Evolutionary conservation across 2,329 filamentous ascomycete genomes (phyloP).

Genomic region (Neonectria hederae): DNA sequence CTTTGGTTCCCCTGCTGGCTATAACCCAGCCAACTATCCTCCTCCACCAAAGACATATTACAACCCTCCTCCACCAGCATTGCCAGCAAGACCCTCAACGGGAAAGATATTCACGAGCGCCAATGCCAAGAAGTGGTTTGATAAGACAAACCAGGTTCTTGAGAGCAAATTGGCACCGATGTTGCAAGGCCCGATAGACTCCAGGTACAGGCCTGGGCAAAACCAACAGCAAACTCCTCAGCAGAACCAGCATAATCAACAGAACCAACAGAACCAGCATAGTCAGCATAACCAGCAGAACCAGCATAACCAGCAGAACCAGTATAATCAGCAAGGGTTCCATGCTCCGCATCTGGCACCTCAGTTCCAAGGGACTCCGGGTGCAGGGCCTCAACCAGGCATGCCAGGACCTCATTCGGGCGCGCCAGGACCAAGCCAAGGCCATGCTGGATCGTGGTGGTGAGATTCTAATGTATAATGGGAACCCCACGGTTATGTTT

Average conservation of each 20-base stretch:
- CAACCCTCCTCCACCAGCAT: slow-evolving; percentile 36
- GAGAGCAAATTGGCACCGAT: slow-evolving; percentile 47
- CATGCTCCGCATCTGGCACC: slow-evolving; percentile 37
- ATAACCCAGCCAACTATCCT: slow-evolving; percentile 42
- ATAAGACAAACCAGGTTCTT: slow-evolving; percentile 48
- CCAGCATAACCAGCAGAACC: slow-evolving; percentile 16
- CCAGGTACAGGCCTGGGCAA: slow-evolving; percentile 24
- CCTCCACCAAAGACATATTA: slow-evolving; percentile 47
- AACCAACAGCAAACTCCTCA: slow-evolving; percentile 26
- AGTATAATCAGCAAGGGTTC: slow-evolving; percentile 16
- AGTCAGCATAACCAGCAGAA: background rate
- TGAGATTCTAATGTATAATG: background rate
- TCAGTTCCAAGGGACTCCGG: slow-evolving; percentile 33
- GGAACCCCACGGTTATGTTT: too few species aligned
- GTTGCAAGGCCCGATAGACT: slow-evolving; percentile 34
- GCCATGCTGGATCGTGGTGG: slow-evolving; percentile 4
- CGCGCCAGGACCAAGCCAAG: slow-evolving; percentile 19
- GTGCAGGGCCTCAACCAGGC: slow-evolving; percentile 14
- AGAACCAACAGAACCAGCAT: background rate
- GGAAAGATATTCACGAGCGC: slow-evolving; percentile 46
- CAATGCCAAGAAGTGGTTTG: slow-evolving; percentile 48
- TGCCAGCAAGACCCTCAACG: slow-evolving; percentile 31
- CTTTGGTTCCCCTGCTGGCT: slow-evolving; percentile 37
- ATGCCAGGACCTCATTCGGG: slow-evolving; percentile 13
- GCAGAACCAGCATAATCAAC: slow-evolving; percentile 14